A percentile compares a stretch with the other conserved stretches of the same genome.
Evolutionary conservation across 1,284 basidiomycete genomes (phyloP).

Genomic region (Golubevia sp.): DNA sequence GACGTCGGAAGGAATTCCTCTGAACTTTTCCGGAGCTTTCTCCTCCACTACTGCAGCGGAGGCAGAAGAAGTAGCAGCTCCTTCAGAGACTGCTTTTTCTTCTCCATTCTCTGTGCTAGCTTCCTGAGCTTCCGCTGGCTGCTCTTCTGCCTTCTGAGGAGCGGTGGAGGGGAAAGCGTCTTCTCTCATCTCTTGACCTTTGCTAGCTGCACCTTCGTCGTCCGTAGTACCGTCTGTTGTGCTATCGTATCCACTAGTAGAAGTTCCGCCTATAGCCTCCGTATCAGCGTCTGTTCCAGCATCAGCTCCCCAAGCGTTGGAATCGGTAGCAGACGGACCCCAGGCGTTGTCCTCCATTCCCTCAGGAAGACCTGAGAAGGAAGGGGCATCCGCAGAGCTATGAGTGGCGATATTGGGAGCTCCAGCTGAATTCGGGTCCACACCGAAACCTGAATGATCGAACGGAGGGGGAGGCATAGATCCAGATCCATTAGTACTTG

Average conservation of each 20-base stretch:
- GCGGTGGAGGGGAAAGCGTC: constrained; percentile 10
- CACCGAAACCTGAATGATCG: constrained; percentile 33
- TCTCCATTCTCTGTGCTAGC: constrained; percentile 2
- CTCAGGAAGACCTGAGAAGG: constrained; percentile 39
- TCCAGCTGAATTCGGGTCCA: constrained; percentile 37
- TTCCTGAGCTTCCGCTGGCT: neutral
- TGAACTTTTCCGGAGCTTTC: constrained; percentile 38
- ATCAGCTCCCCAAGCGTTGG: neutral
- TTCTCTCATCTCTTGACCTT: constrained; percentile 19
- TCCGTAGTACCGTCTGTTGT: constrained; percentile 9
- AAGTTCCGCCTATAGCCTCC: constrained; percentile 1
- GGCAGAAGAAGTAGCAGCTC: constrained; percentile 3
- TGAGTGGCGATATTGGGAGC: constrained; percentile 51
- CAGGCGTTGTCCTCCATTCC: constrained; percentile 47
- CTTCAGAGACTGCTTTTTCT: neutral
- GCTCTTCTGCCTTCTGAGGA: constrained; percentile 12
- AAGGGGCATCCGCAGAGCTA: constrained; percentile 36
- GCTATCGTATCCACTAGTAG: constrained; percentile 1
- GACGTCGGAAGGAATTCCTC: constrained; percentile 57
- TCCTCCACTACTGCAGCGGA: constrained; percentile 8
- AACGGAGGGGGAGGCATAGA: constrained; percentile 21
- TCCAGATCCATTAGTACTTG: constrained; percentile 15
- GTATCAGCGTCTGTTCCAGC: neutral
- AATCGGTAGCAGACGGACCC: constrained; percentile 13
- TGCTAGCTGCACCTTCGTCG: constrained; percentile 3